phyloP scores from a whole-genome alignment of 306 rosid species.

The Glycine soja region DNA sequence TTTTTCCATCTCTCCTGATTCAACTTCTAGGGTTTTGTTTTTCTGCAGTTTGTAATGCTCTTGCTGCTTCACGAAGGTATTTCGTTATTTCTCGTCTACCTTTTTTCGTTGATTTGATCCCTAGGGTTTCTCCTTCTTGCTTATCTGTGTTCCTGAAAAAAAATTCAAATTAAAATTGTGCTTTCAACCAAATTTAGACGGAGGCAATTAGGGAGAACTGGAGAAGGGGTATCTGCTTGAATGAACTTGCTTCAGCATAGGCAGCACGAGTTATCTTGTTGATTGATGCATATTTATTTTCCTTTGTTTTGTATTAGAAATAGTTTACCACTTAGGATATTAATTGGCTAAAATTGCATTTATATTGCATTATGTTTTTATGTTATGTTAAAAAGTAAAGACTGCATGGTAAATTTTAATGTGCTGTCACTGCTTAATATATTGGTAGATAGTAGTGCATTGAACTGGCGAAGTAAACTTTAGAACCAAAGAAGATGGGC shows the following conservation, averaged over 20 bases:
- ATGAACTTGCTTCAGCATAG: slow-evolving; percentile 33
- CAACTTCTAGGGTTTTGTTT: slow-evolving; percentile 64
- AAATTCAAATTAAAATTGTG: slow-evolving; percentile 7
- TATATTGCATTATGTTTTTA: slow-evolving; percentile 19
- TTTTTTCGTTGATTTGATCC: slow-evolving; percentile 49
- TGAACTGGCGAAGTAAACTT: slow-evolving; percentile 48
- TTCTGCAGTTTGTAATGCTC: slow-evolving; percentile 47
- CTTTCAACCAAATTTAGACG: slow-evolving; percentile 34
- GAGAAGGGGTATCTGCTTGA: slow-evolving; percentile 40
- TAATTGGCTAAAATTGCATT: slow-evolving; percentile 6
- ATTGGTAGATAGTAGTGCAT: slow-evolving; percentile 34
- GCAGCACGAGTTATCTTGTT: slow-evolving; percentile 26
- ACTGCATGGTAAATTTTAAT: slow-evolving; percentile 24
- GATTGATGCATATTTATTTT: slow-evolving; percentile 40
- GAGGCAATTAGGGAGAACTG: slow-evolving; percentile 21
- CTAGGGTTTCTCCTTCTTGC: slow-evolving; percentile 55
- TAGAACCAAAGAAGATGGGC: slow-evolving; percentile 35
- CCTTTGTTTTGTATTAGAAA: slow-evolving; percentile 36
- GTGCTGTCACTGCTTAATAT: slow-evolving; percentile 44
- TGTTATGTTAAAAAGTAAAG: slow-evolving; percentile 28
- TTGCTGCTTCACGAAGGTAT: slow-evolving; percentile 8
- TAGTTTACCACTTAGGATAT: slow-evolving; percentile 5
- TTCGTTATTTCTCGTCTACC: slow-evolving; percentile 34
- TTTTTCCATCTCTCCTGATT: slow-evolving; percentile 44
- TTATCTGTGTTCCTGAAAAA: neutral